Percentiles rank a stretch among this genome's conserved stretches.
These are phyloP conservation scores for Xylariaceae sp. DNA, from an alignment of 2,329 filamentous ascomycete genomes.

Conservation along the genomic window DNA sequence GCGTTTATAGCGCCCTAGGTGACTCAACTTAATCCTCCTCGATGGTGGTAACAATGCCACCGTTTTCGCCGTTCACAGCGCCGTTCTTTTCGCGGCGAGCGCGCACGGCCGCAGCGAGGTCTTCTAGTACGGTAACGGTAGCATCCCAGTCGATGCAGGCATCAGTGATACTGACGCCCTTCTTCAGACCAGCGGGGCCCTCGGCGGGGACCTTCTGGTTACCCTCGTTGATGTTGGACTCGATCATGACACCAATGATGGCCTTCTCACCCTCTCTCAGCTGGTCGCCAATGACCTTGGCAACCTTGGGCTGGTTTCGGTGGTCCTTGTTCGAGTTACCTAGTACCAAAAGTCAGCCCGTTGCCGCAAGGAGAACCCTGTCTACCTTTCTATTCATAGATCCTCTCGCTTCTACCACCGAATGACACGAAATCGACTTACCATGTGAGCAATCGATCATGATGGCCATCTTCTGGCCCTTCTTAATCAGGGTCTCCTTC, in stretches of 20 bases:
- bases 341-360: conserved; percentile 33
- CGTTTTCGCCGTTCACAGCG: conserved; percentile 29
- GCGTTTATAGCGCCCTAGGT: neutral
- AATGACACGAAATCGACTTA: conserved; percentile 36
- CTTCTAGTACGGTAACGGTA: conserved; percentile 75
- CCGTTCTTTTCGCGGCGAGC: conserved; percentile 58
- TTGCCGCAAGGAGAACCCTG: no score
- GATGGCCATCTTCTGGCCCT: conserved; percentile 80
- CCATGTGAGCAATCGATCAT: conserved; percentile 99
- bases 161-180: conserved; percentile 91
- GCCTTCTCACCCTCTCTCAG: conserved; percentile 78
- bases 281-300: conserved; percentile 75
- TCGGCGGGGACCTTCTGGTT: conserved; percentile 84
- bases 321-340: conserved; percentile 98
- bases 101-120: conserved; percentile 78
- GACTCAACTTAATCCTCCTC: conserved; percentile 43
- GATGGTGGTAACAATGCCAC: conserved; percentile 39
- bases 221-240: conserved; percentile 91
- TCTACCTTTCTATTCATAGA: no score
- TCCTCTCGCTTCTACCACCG: no score
- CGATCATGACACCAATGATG: conserved; percentile 97
- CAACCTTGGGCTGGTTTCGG: conserved; percentile 93
- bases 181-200: conserved; percentile 71
- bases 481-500: conserved; percentile 72
- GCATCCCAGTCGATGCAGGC: conserved; percentile 92